These are phyloP conservation scores for Jaltomata sinuosa DNA, from an alignment of 257 asterid species.

Conservation along the genomic window DNA sequence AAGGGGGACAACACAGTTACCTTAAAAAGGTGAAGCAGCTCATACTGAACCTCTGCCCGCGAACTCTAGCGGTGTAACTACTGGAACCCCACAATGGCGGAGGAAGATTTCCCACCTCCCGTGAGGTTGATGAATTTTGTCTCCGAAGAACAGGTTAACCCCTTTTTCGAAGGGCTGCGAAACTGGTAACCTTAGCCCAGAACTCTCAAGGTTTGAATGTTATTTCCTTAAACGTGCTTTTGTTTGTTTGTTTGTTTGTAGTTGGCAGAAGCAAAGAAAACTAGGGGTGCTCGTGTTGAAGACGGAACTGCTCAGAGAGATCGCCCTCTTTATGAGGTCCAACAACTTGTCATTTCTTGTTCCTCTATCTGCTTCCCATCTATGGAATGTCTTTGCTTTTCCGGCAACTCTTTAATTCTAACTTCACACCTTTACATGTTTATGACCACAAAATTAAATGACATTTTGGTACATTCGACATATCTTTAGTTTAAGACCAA, in stretches of 20 bases:
- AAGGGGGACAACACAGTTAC: neutral
- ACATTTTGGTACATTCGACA: no score
- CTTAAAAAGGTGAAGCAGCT: neutral
- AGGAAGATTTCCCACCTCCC: constrained; percentile 45
- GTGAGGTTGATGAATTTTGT: constrained; percentile 81
- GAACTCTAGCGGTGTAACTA: neutral
- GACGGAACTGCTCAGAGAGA: constrained; percentile 99
- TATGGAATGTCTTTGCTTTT: no score
- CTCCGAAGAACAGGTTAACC: constrained; percentile 79
- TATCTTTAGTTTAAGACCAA: no score
- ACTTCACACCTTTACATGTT: no score
- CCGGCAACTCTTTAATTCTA: no score
- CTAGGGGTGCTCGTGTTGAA: constrained; percentile 80
- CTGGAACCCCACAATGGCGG: constrained; percentile 34
- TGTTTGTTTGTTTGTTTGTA: constrained; percentile 15
- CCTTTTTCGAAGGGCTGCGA: no score
- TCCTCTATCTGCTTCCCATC: neutral
- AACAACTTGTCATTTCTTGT: neutral
- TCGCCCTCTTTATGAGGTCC: constrained; percentile 79
- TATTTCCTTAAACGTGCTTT: neutral
- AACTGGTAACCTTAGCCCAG: no score
- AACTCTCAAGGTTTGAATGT: no score
- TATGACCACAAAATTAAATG: no score
- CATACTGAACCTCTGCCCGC: neutral
- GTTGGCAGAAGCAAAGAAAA: constrained; percentile 71